Base-by-base conservation (phyloP, 2,329 filamentous ascomycete species). In the Scedosporium dehoogii region DNA sequence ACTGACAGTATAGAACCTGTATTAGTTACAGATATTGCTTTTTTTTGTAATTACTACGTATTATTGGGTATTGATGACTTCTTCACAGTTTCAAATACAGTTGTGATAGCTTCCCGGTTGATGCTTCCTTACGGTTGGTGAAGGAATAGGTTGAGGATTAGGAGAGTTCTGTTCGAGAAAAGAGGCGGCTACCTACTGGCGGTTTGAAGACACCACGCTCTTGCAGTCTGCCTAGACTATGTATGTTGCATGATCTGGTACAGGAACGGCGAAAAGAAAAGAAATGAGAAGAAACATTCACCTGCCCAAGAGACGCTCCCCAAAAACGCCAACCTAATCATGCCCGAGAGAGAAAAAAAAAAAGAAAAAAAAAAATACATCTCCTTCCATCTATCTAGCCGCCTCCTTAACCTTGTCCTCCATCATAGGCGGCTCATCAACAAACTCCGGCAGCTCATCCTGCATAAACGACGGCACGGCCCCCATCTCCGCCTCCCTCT, bases 371-470 rank as follows among this genome's bases (percentile, higher is more conserved):
- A 23, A n/a, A 16, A 33, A 16, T 16, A 42, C 29, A 18, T 25
- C 51, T 23, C n/a, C 21, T 41, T 61, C 18, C 7, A 18, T 46
- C 9, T 71, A 86, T 29, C 83, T 80, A 60, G 84, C 92, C 56
- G 85, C 90, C 74, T 96, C 91, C 79, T 93, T 94, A 58, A 96
- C 83, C 78, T 94, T 92, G 66, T 81, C 83, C 14, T 80, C 79
- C 57, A 83, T 78, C 75, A 87, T 83, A 1, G 92, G 92, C 18
- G 91, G 85, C 78, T 97, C 92, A 74, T 99, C 94, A 64, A 99
- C 89, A 73, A 99, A 97, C 60, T 92, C 87, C 21, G 91, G 91
- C 63, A 85, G 82, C 75, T 96, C 92, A 69, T 97, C 94, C 71
- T 91, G 85, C 81, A 99, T 80, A 75, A 96, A 99, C 59, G 88